Evolutionary conservation across 2,329 filamentous ascomycete genomes (phyloP), one percentile per base, ranked within the genome.

Genomic region (Aspergillus piperis): DNA sequence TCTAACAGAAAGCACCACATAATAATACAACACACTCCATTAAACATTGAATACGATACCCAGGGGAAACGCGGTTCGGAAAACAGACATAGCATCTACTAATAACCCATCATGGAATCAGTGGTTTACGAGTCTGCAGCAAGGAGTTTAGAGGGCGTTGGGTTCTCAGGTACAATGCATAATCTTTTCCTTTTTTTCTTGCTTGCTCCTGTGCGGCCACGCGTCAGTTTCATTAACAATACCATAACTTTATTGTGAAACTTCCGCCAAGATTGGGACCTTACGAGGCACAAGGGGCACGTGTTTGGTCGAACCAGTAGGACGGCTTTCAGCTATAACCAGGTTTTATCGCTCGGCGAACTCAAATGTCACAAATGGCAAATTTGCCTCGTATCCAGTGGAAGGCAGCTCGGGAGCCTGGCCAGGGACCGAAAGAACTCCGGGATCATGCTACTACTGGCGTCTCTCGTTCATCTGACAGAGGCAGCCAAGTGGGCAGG

Each of bases 1-100:
- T 60, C 59, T 74, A 21, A 67, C 69, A 8, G 62, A 64, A 3
- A 60, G 65, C 17, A 55, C 44, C 23, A 62, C 58, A 30, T 65
- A 48, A 59, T 19, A 36, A 11, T 17, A 44, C 8, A 11, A 25
- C 27, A 25, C 21, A 17, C n/a, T 5, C 23, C 8, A 30, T 17
- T 11, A 13, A 8, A 30, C 30, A n/a, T 30, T 4, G 10, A 36
- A 23, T 19, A 50, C n/a, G 47, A 30, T 30, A 50, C 47, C 23
- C 25, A 49, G 17, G 8, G 39, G 21, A 6, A n/a, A 27, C 32
- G 4, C 23, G 25, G 25, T 6, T 7, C 17, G 47, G 8, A 6
- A 13, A 50, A 30, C 7, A 11, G 25, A 5, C 25, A 50, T 27
- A 23, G 15, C 47, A 50, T 50, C n/a, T 27, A 25, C 10, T 17